Percentiles rank a stretch among this genome's conserved stretches.
These are phyloP conservation scores for Kodamaea sp. DNA, from an alignment of 1,139 yeast species.

Conservation along the genomic window DNA sequence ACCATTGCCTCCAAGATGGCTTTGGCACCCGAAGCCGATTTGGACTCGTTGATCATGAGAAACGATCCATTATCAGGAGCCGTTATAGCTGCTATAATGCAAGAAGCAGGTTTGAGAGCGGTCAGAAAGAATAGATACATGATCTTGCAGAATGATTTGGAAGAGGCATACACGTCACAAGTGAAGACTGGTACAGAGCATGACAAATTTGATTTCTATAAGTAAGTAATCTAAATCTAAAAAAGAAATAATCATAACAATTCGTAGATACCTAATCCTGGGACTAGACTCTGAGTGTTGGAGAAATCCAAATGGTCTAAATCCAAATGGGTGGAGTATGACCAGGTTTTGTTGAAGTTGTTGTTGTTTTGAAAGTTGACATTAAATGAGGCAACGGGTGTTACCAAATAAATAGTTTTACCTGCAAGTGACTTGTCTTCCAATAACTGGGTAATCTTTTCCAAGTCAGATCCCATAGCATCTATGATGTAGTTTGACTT, in stretches of 20 bases:
- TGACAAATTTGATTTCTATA: conserved; percentile 96
- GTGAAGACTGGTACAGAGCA: conserved; percentile 94
- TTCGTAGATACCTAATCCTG: conserved; percentile 62
- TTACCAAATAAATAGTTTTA: conserved; percentile 34
- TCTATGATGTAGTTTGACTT: conserved; percentile 40
- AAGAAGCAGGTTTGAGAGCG: conserved; percentile 98
- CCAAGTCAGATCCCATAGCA: conserved; percentile 55
- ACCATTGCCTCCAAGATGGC: conserved; percentile 98
- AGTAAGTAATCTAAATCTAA: conserved; percentile 37
- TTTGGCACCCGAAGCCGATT: conserved; percentile 94
- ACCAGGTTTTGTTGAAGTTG: conserved; percentile 39
- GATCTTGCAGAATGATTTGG: conserved; percentile 91
- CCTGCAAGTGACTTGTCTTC: conserved; percentile 10
- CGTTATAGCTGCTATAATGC: conserved; percentile 98
- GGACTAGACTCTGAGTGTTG: conserved; percentile 45
- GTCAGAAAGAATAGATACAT: conserved; percentile 97
- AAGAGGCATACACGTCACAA: conserved; percentile 96
- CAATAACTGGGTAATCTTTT: conserved; percentile 22
- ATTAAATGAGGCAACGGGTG: conserved; percentile 52
- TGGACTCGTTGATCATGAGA: conserved; percentile 91
- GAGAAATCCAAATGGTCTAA: conserved; percentile 66
- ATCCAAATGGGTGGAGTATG: conserved; percentile 54
- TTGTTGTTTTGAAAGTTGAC: conserved; percentile 17
- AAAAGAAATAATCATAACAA: conserved; percentile 18
- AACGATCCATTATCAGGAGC: conserved; percentile 98